A percentile compares a stretch with the other conserved stretches of the same genome.
Evolutionary conservation across 169 alveolate genomes (phyloP).

Genomic region (Eimeria necatrix): DNA sequence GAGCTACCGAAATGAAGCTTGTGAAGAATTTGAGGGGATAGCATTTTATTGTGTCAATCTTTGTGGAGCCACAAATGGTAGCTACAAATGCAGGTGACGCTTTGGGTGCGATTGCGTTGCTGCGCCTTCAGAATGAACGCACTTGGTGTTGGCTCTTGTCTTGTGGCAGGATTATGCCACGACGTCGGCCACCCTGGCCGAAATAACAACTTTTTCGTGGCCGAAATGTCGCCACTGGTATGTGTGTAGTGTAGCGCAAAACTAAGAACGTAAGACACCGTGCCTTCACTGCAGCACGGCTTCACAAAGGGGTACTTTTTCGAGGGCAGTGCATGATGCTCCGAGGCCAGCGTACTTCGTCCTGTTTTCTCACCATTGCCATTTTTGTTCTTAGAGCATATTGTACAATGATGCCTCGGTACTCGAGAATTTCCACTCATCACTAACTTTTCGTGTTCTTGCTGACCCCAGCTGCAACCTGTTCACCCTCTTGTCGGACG

Average conservation of each 20-base stretch:
- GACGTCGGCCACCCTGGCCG: slow-evolving; percentile 88
- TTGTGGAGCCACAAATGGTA: too few species aligned
- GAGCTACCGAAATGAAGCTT: too few species aligned
- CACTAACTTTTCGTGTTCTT: slow-evolving; percentile 53
- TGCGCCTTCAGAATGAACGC: slow-evolving; percentile 28
- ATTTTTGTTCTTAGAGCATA: slow-evolving; percentile 75
- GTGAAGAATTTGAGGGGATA: too few species aligned
- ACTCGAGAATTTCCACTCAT: slow-evolving; percentile 90
- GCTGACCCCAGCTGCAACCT: slow-evolving; percentile 36
- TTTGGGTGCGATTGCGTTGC: too few species aligned
- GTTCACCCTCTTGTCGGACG: slow-evolving; percentile 45
- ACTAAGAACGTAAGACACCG: not conserved
- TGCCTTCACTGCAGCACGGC: not conserved
- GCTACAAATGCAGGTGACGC: too few species aligned
- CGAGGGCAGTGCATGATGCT: not conserved
- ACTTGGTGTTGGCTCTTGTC: slow-evolving; percentile 71
- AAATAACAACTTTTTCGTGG: slow-evolving; percentile 82
- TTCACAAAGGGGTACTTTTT: not conserved
- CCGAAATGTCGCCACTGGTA: slow-evolving; percentile 53
- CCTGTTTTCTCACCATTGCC: not conserved
- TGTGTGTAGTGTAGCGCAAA: not conserved
- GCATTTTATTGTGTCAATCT: too few species aligned
- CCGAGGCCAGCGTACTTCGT: not conserved
- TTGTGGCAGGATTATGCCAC: slow-evolving; percentile 84
- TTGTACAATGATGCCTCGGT: slow-evolving; percentile 90